A percentile compares a stretch with the other conserved stretches of the same genome.
These are phyloP conservation scores for Eucommia ulmoides DNA, from an alignment of 257 asterid genomes.

Conservation along the genomic window DNA sequence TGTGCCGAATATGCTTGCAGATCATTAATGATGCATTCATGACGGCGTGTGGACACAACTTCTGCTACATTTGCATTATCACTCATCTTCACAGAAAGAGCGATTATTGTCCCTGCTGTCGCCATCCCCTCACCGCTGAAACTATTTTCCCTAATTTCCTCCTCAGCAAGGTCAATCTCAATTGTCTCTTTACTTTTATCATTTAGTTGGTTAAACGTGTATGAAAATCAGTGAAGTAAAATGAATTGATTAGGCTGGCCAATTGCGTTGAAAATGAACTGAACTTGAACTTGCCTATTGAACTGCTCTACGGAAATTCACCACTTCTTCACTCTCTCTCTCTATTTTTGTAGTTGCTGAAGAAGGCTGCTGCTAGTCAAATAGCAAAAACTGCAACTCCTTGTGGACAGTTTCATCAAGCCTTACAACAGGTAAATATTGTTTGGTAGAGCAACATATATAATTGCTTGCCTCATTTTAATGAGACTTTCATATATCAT, in stretches of 20 bases:
- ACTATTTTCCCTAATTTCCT: conserved; percentile 84
- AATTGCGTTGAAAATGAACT: no score
- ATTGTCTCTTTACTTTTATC: background rate
- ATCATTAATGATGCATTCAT: conserved; percentile 74
- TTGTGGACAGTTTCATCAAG: conserved; percentile 64
- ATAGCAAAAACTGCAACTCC: conserved; percentile 69
- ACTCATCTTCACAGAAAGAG: conserved; percentile 84
- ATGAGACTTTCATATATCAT: no score
- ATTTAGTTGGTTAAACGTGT: no score
- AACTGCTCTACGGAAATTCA: no score
- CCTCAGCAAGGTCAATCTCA: conserved; percentile 55
- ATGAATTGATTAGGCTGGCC: no score
- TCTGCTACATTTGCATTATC: conserved; percentile 78
- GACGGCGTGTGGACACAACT: conserved; percentile 87
- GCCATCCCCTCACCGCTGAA: conserved; percentile 52
- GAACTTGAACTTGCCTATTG: no score
- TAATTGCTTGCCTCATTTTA: background rate
- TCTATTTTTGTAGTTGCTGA: conserved; percentile 73
- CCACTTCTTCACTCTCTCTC: no score
- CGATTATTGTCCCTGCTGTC: conserved; percentile 86
- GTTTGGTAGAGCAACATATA: background rate
- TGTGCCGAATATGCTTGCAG: conserved; percentile 96
- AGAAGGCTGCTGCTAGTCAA: conserved; percentile 66
- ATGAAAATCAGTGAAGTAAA: no score
- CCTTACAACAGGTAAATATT: conserved; percentile 64